Evolutionary conservation across 2,329 filamentous ascomycete genomes (phyloP).

Genomic region (Fusarium protoensiforme): DNA sequence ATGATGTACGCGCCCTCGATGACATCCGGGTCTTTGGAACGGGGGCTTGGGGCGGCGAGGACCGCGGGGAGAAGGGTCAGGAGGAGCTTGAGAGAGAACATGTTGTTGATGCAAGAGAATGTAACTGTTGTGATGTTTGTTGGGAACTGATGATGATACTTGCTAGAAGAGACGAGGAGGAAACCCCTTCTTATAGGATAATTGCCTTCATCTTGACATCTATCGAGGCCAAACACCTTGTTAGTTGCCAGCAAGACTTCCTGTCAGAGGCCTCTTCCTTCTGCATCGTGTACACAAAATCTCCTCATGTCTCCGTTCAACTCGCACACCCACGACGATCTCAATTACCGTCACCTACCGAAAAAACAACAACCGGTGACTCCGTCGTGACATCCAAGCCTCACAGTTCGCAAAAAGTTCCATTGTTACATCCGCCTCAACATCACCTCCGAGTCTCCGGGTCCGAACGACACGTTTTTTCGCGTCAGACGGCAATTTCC

Average conservation of each 20-base stretch:
- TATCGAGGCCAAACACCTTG: neutral
- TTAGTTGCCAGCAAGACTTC: neutral
- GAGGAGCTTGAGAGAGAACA: conserved; percentile 32
- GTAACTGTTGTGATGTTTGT: neutral
- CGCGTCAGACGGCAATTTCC: neutral
- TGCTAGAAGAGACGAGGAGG: fast-evolving
- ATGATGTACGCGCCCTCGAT: conserved; percentile 57
- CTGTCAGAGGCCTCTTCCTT: neutral
- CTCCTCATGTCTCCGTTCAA: conserved; percentile 27
- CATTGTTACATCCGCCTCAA: conserved; percentile 3
- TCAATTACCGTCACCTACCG: neutral
- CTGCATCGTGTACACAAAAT: conserved; percentile 4
- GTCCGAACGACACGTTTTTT: neutral
- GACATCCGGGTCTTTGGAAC: conserved; percentile 28
- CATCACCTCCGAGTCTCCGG: neutral
- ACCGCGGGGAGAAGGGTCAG: conserved; percentile 29
- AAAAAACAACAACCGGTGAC: neutral
- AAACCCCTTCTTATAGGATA: conserved; percentile 8
- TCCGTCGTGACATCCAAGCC: neutral
- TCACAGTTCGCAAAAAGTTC: neutral
- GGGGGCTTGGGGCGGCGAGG: conserved; percentile 15
- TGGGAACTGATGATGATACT: conserved; percentile 1
- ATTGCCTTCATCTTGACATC: neutral
- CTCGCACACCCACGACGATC: conserved; percentile 23
- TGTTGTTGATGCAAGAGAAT: conserved; percentile 15